Conservation (phyloP, 768 basidiomycete genomes). For the Lactifluus pinguis region DNA sequence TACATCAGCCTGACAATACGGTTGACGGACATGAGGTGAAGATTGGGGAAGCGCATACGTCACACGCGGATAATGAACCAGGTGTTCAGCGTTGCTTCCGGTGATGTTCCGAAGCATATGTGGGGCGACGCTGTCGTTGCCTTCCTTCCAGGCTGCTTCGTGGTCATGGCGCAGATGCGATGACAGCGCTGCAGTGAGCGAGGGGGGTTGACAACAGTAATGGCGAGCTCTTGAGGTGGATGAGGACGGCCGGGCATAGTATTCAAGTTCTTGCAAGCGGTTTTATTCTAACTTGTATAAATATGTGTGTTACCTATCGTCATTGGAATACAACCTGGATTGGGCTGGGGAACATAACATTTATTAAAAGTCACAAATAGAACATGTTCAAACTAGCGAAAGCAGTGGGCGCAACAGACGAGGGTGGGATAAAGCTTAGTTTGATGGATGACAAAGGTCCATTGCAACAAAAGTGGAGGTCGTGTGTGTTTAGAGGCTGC, state of each 20-base stretch:
- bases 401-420: background rate
- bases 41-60: slow-evolving; percentile 44
- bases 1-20: no score
- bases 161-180: no score
- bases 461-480: background rate
- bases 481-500: background rate
- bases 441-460: no score
- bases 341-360: background rate
- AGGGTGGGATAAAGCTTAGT: background rate
- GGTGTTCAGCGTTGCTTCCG: slow-evolving; percentile 68
- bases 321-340: background rate
- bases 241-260: no score
- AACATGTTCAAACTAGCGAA: background rate
- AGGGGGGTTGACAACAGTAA: no score
- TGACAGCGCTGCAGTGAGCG: no score
- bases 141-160: slow-evolving; percentile 82
- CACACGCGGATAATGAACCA: slow-evolving; percentile 53
- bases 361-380: slow-evolving; percentile 3
- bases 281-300: no score
- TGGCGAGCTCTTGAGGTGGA: no score
- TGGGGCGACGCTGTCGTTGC: slow-evolving; percentile 68
- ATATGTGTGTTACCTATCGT: background rate
- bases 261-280: no score
- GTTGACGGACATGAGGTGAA: slow-evolving; percentile 19
- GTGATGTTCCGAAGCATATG: slow-evolving; percentile 81